Base-by-base conservation (phyloP, 2,329 filamentous ascomycete species). In the Drechslerella coelobrocha region DNA sequence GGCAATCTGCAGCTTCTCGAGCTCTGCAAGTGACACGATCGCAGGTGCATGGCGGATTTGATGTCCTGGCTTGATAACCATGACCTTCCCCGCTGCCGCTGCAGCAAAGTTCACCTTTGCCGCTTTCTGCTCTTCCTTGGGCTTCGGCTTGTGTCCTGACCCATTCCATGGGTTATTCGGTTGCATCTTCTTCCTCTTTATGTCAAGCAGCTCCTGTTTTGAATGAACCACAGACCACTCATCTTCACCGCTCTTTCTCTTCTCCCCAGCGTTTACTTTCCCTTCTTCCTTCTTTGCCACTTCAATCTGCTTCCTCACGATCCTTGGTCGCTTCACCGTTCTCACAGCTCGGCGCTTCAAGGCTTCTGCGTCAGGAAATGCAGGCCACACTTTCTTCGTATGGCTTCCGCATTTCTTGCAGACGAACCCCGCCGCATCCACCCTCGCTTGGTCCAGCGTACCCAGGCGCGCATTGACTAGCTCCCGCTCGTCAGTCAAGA, bases 1-100 rank as follows among this genome's bases (percentile, higher is more conserved):
- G 2, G 66, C 54, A 23, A 72, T 34, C 2, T 2, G 31, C 4
- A 60, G 27, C 5, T 21, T 26, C 47, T 72, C 66, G 1, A 72
- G 66, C 2, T 72, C 59, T 10, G 61, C 61, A 21, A 72, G 24
- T 1, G 47, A 14, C 6, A 65, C 23, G 9, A 62, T n/a, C 39
- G 57, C 62, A 3, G 56, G 65, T 9, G 57, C 52, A 5, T 39
- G 31, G 21, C 45, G 47, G 19, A 69, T 69, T 55, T 47, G 57
- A 47, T 69, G 65, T 0, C 65, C 65, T 1, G 65, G 65, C 31
- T 69, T 69, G 43, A 69, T 69, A 14, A 69, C 57, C 39, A 69
- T 23, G 14, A 69, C 65, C n/a, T 62, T 69, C n/a, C 65, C 65
- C 8, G 65, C 65, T 0, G 60, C 59, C 7, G 50, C 51, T 1